phyloP scores from a whole-genome alignment of 2,329 filamentous ascomycete species.

The Paradendryphiella salina region DNA sequence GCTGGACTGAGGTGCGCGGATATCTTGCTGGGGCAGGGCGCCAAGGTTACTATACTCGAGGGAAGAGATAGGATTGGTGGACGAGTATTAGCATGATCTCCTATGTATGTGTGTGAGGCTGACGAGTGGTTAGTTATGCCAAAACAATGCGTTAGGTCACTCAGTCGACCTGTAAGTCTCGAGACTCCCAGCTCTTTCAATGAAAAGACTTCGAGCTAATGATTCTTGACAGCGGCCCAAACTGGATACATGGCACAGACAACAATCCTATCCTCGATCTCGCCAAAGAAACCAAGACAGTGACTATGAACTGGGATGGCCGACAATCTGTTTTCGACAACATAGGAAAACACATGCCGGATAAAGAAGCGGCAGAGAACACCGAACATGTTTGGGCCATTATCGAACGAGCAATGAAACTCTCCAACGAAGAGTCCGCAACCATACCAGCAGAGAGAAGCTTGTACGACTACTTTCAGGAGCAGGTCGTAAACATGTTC shows the following conservation, averaged over 20 bases:
- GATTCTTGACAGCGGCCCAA: slow-evolving; percentile 61
- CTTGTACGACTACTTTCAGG: slow-evolving; percentile 61
- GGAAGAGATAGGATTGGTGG: slow-evolving; percentile 69
- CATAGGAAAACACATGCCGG: slow-evolving; percentile 57
- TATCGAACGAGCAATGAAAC: slow-evolving; percentile 67
- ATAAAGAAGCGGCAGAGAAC: slow-evolving; percentile 44
- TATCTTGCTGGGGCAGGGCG: slow-evolving; percentile 65
- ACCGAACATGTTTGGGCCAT: slow-evolving; percentile 67
- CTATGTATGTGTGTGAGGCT: not conserved
- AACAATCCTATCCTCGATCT: slow-evolving; percentile 72
- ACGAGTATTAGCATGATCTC: slow-evolving; percentile 43
- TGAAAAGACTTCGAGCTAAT: not conserved
- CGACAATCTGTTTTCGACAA: slow-evolving; percentile 61
- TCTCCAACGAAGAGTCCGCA: slow-evolving; percentile 62
- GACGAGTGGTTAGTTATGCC: slow-evolving; percentile 50
- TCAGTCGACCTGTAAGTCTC: slow-evolving; percentile 61
- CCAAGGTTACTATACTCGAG: slow-evolving; percentile 70
- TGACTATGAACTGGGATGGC: slow-evolving; percentile 58
- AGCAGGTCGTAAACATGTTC: slow-evolving; percentile 53
- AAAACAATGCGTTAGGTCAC: slow-evolving; percentile 54
- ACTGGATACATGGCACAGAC: slow-evolving; percentile 76
- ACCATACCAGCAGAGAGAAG: slow-evolving; percentile 58
- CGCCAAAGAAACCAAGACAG: slow-evolving; percentile 63
- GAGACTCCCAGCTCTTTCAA: not conserved
- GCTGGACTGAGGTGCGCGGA: slow-evolving; percentile 73